Evolutionary conservation across 805 yeast species (phyloP).

Genomic region (Saturnispora saitoi): DNA sequence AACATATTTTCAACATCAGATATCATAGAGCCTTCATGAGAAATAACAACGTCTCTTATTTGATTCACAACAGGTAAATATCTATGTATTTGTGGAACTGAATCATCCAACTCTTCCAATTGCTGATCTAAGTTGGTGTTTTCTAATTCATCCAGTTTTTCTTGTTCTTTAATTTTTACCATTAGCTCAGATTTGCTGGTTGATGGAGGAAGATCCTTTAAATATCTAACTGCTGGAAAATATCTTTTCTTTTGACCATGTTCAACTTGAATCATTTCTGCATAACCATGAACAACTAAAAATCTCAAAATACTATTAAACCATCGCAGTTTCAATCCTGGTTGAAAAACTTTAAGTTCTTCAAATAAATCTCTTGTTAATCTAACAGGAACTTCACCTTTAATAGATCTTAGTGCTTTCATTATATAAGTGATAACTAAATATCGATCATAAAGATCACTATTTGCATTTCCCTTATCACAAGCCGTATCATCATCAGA

Average conservation of each 20-base stretch:
- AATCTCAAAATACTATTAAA: slow-evolving; percentile 40
- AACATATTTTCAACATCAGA: slow-evolving; percentile 42
- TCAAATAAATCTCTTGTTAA: slow-evolving; percentile 52
- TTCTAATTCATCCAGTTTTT: slow-evolving; percentile 1
- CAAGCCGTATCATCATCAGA: slow-evolving; percentile 4
- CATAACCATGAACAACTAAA: slow-evolving; percentile 33
- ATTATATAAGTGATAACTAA: slow-evolving; percentile 31
- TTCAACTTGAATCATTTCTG: slow-evolving; percentile 19
- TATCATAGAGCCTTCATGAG: slow-evolving; percentile 47
- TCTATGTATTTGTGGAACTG: slow-evolving; percentile 18
- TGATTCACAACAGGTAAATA: slow-evolving; percentile 62
- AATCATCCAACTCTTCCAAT: slow-evolving; percentile 15
- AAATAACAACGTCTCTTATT: slow-evolving; percentile 39
- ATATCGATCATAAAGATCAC: slow-evolving; percentile 14
- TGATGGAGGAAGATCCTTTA: slow-evolving; percentile 19
- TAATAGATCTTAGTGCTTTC: slow-evolving; percentile 42
- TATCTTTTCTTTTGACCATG: slow-evolving; percentile 18
- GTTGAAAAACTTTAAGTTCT: slow-evolving; percentile 42
- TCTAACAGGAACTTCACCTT: slow-evolving; percentile 46
- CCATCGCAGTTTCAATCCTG: slow-evolving; percentile 28
- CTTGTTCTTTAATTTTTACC: slow-evolving; percentile 11
- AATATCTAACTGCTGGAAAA: slow-evolving; percentile 19
- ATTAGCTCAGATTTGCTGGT: slow-evolving; percentile 7
- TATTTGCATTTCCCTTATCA: slow-evolving; percentile 12
- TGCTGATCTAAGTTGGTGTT: slow-evolving; percentile 30